Evolutionary conservation across 352 stramenopile genomes (phyloP), one percentile per base, ranked within the genome.

Genomic region (Pythium grandisporangium): DNA sequence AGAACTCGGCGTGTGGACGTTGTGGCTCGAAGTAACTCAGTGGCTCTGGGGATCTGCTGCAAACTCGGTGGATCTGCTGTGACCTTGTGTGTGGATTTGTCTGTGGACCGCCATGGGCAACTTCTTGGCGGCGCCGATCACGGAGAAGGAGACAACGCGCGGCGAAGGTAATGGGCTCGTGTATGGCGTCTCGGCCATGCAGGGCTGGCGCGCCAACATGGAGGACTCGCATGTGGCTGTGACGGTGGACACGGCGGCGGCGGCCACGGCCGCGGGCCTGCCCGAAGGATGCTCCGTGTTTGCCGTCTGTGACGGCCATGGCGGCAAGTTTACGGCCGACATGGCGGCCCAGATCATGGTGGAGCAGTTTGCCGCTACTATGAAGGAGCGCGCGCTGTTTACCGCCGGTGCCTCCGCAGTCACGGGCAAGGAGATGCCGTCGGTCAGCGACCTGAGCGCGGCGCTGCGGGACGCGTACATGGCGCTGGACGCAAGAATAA

Each of bases 101-200:
- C n/a, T n/a, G n/a, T n/a, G n/a, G n/a, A n/a, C n/a, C n/a, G n/a
- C 20, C 51, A 91, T 91, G 78, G 78, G 78, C 48, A 91, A 91
- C 57, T 88, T 88, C 58, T 56, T 91, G 32, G 63, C 70, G 43
- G 67, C 69, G 19, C 77, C 77, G 36, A 74, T 87, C 37, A 90
- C 70, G 26, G 69, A 84, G 16, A 93, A 93, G 58, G 66, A 87
- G 19, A 86, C 75, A 10, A 46, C 74, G 23, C 53, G 51, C 14
- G 64, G 57, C 23, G 19, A 55, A 12, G 68, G 74, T 37, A 84
- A 84, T 55, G 65, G 50, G 19, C 58, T 94, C 14, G 37, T 49
- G 41, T 91, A 63, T 44, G 78, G 67, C 19, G 42, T 89, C 48
- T 77, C 74, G 22, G 60, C 63, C 39, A 93, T 93, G 74, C 79